These are phyloP conservation scores for Plasmodium relictum DNA, from an alignment of 169 alveolate genomes.

Conservation along the genomic window DNA sequence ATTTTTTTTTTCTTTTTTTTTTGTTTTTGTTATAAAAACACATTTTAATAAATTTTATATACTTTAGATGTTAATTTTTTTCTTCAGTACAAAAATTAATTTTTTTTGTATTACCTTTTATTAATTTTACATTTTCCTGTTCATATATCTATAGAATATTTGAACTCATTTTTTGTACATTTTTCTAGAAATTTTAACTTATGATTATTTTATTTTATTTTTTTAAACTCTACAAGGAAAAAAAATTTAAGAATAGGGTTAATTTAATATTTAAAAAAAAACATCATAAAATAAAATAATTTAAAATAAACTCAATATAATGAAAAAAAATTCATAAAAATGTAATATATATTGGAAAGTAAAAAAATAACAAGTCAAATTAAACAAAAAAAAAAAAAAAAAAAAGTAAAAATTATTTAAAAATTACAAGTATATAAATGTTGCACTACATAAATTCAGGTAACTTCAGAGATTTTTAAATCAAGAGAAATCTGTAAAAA, in stretches of 20 bases:
- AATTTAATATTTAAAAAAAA: not conserved
- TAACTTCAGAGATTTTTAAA: not conserved
- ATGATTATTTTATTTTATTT: not conserved
- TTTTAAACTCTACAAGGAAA: no score
- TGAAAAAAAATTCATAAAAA: not conserved
- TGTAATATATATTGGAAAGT: not conserved
- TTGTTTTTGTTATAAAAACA: not conserved
- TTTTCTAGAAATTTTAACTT: not conserved
- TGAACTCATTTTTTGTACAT: not conserved
- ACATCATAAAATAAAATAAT: not conserved
- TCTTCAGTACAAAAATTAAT: no score
- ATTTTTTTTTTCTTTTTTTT: not conserved
- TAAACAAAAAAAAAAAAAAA: not conserved
- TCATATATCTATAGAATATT: not conserved
- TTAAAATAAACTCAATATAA: not conserved
- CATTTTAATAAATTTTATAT: no score
- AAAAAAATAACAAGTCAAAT: not conserved
- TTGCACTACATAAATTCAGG: not conserved
- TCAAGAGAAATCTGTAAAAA: constrained; percentile 10
- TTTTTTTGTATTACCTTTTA: no score
- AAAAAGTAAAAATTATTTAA: not conserved
- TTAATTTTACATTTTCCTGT: no score
- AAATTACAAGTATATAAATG: not conserved
- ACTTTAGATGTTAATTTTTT: no score
- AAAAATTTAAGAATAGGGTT: not conserved